A percentile compares a stretch with the other conserved stretches of the same genome.
Conservation (phyloP, 2,329 filamentous ascomycete genomes). For the Aspergillus brunneoviolaceus region DNA sequence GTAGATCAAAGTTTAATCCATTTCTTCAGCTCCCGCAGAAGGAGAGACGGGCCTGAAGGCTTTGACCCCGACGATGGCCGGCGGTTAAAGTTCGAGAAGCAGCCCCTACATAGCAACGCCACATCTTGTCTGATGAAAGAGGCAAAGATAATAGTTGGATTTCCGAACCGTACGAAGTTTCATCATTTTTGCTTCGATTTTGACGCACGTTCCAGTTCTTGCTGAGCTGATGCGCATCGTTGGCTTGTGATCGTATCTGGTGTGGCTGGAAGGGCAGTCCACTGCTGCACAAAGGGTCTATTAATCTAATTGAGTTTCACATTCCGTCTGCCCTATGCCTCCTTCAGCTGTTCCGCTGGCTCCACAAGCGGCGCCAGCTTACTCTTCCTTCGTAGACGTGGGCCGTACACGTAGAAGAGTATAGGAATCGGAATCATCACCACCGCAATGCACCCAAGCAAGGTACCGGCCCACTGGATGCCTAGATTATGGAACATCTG, state of each 20-base stretch:
- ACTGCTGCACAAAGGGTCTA: not conserved
- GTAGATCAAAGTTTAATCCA: too few relatives aligned
- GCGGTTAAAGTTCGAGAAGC: too few relatives aligned
- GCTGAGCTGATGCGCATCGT: not conserved
- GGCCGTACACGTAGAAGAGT: constrained; percentile 19
- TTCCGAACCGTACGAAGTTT: too few relatives aligned
- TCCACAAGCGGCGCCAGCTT: constrained; percentile 15
- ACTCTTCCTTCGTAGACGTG: constrained; percentile 17
- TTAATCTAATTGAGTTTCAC: not conserved
- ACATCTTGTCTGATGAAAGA: too few relatives aligned
- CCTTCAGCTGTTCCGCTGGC: not conserved
- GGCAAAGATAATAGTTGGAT: too few relatives aligned
- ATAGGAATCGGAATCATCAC: constrained; percentile 26
- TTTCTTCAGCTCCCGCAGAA: too few relatives aligned
- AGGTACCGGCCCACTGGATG: constrained; percentile 22
- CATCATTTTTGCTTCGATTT: not conserved
- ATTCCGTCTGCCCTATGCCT: not conserved
- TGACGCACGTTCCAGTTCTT: not conserved
- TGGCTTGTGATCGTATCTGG: not conserved
- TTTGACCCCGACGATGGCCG: too few relatives aligned
- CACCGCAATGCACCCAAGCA: constrained; percentile 22
- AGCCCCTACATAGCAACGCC: too few relatives aligned
- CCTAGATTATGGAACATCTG: constrained; percentile 26
- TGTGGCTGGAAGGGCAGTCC: not conserved
- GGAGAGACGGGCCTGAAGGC: too few relatives aligned